Base-by-base conservation (phyloP, 2,329 filamentous ascomycete species). In the Colletotrichum sublineola region DNA sequence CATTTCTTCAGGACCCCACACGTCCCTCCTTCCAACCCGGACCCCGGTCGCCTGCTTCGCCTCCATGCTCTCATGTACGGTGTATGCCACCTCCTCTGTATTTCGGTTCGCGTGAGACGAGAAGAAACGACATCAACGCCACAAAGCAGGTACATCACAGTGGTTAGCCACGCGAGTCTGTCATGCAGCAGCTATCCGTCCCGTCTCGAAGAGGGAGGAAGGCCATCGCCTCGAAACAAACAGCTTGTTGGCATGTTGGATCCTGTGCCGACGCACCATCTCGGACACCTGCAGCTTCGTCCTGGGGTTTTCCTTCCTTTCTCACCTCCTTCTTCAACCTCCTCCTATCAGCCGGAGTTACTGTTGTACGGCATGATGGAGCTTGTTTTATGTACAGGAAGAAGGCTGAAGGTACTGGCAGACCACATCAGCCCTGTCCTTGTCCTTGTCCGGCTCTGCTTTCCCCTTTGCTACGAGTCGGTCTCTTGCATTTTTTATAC, bases 141-240 rank as follows among this genome's bases (percentile, higher is more conserved):
- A 72, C 66, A 56, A 72, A 69, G 69, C 70, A 73, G 70, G 70
- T 69, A 69, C 70, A 40, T 73, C 4, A 42, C 15, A 31, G 38
- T 69, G n/a, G 44, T 24, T 69, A 70, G 60, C 66, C 70, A 70
- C 66, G 66, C 70, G 66, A 73, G 46, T 73, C 60, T 73, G 70
- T 55, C 46, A 24, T 48, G 46, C 46, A 48, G 46, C 46, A 48
- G 20, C 20, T 12, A 48, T 12, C 44, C 18, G 18, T 69, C 46
- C 69, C 31, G 60, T 15, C 36, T 68, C 65, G 53, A 68, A 68
- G 42, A 44, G 65, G 58, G 38, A 68, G 52, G 48, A 44, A 40
- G 33, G n/a, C 52, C 33, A 40, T 58, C 64, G 29, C 33, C 38
- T 46, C 40, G n/a, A 40, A 48, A 48, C 57, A 40, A 48, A 48